phyloP scores from a whole-genome alignment of 495 filamentous ascomycete species.

The Hypomontagnella submonticulosa region DNA sequence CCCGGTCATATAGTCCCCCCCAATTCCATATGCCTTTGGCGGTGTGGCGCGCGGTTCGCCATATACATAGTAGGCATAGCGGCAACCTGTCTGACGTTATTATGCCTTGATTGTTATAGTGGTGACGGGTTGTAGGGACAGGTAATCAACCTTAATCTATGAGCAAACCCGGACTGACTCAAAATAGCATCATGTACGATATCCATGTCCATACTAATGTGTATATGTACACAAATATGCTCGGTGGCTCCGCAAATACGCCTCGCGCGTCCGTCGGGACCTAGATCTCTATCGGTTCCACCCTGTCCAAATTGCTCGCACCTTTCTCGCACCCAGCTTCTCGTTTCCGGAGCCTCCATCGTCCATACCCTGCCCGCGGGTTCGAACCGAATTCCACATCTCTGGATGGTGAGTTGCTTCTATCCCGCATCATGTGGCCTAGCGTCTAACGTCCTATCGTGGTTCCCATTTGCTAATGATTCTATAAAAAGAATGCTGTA shows the following conservation, averaged over 20 bases:
- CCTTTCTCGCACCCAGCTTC: conserved; percentile 21
- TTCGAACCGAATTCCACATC: conserved; percentile 17
- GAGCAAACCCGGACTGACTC: conserved; percentile 35
- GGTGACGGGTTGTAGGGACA: conserved; percentile 1
- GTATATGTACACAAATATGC: too few relatives aligned
- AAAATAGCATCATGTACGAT: conserved; percentile 52
- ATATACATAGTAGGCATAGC: too few relatives aligned
- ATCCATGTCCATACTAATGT: conserved; percentile 1
- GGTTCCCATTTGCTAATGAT: conserved; percentile 41
- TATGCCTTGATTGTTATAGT: too few relatives aligned
- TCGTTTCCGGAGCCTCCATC: conserved; percentile 39
- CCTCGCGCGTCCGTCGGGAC: conserved; percentile 32
- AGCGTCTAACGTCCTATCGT: background rate
- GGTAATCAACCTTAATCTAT: conserved; percentile 58
- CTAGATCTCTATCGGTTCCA: conserved; percentile 40
- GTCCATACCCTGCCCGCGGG: conserved; percentile 14
- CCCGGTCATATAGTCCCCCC: too few relatives aligned
- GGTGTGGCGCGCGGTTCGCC: too few relatives aligned
- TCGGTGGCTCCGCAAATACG: conserved; percentile 14
- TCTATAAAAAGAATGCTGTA: conserved; percentile 58
- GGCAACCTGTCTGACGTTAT: too few relatives aligned
- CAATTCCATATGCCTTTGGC: too few relatives aligned
- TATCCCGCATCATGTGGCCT: conserved; percentile 34
- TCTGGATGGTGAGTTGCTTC: conserved; percentile 30
- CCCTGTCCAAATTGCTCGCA: conserved; percentile 24